Evolutionary conservation across 1,284 basidiomycete species (phyloP).

Genomic region (Papiliotrema terrestris): DNA sequence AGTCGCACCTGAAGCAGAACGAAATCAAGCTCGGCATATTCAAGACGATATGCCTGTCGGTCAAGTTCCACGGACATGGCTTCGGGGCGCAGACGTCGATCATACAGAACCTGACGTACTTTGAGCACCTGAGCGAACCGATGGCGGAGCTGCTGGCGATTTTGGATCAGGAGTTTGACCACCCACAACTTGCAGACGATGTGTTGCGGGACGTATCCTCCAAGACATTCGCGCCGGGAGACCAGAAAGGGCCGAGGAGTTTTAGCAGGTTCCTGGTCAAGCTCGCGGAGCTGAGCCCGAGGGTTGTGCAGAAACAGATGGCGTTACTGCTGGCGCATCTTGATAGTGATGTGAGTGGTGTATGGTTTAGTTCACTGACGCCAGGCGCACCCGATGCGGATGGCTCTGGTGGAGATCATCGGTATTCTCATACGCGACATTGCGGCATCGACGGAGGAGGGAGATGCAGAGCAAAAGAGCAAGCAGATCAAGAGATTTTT

Average conservation of each 20-base stretch:
- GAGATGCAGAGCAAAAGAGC: constrained; percentile 60
- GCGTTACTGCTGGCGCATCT: constrained; percentile 77
- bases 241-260: constrained; percentile 80
- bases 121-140: constrained; percentile 88
- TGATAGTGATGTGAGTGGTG: constrained; percentile 74
- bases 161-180: constrained; percentile 82
- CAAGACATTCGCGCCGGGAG: constrained; percentile 50
- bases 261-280: constrained; percentile 83
- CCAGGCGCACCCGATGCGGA: constrained; percentile 92
- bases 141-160: constrained; percentile 86
- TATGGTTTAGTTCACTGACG: not conserved
- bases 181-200: constrained; percentile 84
- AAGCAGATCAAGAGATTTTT: constrained; percentile 83
- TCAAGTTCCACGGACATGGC: constrained; percentile 84
- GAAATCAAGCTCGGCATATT: constrained; percentile 72
- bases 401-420: constrained; percentile 83
- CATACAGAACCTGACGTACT: constrained; percentile 88
- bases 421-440: constrained; percentile 77
- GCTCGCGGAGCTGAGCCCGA: constrained; percentile 76
- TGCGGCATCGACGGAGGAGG: constrained; percentile 56
- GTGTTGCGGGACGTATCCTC: constrained; percentile 58
- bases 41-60: constrained; percentile 85
- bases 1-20: constrained; percentile 77
- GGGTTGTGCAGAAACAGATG: constrained; percentile 86
- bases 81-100: constrained; percentile 83